Conservation (phyloP, 176 grass and related monocot genomes). For the Rhynchospora tenuis region DNA sequence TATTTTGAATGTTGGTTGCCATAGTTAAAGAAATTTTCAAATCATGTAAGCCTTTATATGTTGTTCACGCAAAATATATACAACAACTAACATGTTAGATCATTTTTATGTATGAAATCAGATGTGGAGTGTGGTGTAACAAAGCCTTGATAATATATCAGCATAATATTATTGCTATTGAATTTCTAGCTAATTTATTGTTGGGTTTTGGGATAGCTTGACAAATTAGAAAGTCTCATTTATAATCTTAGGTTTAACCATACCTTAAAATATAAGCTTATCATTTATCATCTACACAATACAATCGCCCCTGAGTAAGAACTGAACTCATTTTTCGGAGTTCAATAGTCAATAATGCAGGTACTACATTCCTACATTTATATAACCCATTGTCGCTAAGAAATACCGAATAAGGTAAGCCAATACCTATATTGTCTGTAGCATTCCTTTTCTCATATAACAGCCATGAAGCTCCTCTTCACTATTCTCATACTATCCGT, state of each 20-base stretch:
- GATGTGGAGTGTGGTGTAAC: not conserved
- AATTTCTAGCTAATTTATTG: not conserved
- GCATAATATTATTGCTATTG: not conserved
- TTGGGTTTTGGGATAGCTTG: too few species aligned
- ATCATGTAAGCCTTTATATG: not conserved
- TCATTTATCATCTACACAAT: not conserved
- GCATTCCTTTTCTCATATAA: not conserved
- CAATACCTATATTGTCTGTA: not conserved
- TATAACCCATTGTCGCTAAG: not conserved
- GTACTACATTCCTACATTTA: not conserved
- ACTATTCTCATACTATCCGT: constrained; percentile 23
- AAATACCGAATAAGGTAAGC: not conserved
- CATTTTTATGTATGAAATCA: not conserved
- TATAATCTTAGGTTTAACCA: too few species aligned
- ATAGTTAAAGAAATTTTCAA: not conserved
- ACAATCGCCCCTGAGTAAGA: not conserved
- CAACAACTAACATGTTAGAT: not conserved
- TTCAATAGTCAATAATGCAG: not conserved
- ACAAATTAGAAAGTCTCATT: too few species aligned
- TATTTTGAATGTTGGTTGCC: too few species aligned
- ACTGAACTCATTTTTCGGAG: not conserved
- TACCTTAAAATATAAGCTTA: too few species aligned
- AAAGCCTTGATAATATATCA: not conserved
- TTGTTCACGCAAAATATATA: not conserved
- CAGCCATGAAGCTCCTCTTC: not conserved